phyloP scores from a whole-genome alignment of 1,284 basidiomycete species.

The Heterobasidion annosum region DNA sequence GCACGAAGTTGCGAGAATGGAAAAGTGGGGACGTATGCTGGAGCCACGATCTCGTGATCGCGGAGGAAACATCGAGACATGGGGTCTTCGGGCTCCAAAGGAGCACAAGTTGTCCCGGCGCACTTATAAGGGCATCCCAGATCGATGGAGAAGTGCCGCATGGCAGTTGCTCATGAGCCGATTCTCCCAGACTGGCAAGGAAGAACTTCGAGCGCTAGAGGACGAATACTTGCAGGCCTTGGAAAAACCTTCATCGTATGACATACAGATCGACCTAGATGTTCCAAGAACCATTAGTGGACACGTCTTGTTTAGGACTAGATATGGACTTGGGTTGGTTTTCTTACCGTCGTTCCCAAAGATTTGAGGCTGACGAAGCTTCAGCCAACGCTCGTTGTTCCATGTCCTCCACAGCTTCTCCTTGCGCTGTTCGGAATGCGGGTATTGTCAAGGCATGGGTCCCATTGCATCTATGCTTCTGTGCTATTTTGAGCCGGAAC shows the following conservation, averaged over 20 bases:
- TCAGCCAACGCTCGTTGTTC: conserved; percentile 86
- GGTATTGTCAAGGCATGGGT: conserved; percentile 99
- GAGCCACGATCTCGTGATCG: conserved; percentile 54
- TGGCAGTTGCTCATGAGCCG: conserved; percentile 76
- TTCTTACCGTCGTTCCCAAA: conserved; percentile 3
- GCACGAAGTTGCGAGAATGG: conserved; percentile 67
- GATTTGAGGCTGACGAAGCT: conserved; percentile 5
- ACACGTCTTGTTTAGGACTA: conserved; percentile 89
- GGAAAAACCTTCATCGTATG: conserved; percentile 78
- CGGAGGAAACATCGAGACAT: conserved; percentile 71
- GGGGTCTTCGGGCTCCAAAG: conserved; percentile 61
- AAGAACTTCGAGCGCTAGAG: conserved; percentile 32
- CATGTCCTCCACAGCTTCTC: conserved; percentile 93
- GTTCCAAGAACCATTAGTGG: conserved; percentile 95
- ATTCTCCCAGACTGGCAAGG: conserved; percentile 35
- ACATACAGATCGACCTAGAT: conserved; percentile 97
- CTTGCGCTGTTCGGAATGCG: conserved; percentile 77
- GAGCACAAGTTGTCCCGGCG: conserved; percentile 60
- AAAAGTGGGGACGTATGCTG: conserved; percentile 89
- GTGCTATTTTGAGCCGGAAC: conserved; percentile 88
- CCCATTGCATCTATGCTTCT: conserved; percentile 92
- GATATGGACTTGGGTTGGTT: conserved; percentile 87
- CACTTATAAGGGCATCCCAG: conserved; percentile 93
- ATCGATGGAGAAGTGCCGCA: conserved; percentile 88
- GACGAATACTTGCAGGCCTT: conserved; percentile 56